These are phyloP conservation scores for Penicillium sp. DNA, from an alignment of 2,329 filamentous ascomycete genomes.

Conservation along the genomic window DNA sequence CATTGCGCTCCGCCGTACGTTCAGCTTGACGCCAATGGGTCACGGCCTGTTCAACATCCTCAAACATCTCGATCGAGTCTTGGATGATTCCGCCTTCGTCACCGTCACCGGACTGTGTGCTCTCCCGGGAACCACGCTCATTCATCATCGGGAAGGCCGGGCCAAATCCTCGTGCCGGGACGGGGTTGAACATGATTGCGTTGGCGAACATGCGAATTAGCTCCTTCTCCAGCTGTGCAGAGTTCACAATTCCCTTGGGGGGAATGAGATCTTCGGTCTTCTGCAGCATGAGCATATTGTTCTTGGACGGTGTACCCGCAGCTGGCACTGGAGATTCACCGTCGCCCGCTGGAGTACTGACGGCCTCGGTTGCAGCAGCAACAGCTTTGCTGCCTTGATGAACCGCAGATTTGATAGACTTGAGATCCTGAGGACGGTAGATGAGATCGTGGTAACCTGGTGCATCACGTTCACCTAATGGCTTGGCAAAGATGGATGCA, in stretches of 20 bases:
- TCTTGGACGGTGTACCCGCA: constrained; percentile 46
- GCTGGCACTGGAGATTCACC: constrained; percentile 56
- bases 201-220: constrained; percentile 97
- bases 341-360: constrained; percentile 68
- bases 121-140: constrained; percentile 46
- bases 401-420: constrained; percentile 76
- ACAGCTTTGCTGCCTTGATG: constrained; percentile 54
- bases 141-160: constrained; percentile 61
- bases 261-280: constrained; percentile 79
- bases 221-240: constrained; percentile 88
- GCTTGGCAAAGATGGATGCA: constrained; percentile 79
- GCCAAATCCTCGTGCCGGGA: constrained; percentile 74
- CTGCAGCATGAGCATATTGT: constrained; percentile 50
- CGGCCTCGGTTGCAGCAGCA: constrained; percentile 59
- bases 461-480: constrained; percentile 75
- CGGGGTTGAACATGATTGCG: constrained; percentile 97
- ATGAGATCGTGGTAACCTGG: constrained; percentile 78
- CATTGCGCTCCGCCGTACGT: constrained; percentile 56
- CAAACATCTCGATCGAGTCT: constrained; percentile 87
- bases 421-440: constrained; percentile 76
- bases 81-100: constrained; percentile 87
- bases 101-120: constrained; percentile 65
- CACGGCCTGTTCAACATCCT: constrained; percentile 80
- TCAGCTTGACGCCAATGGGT: constrained; percentile 78
- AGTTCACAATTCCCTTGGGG: constrained; percentile 90